These are phyloP conservation scores for Cyberlindnera misumaiensis DNA, from an alignment of 805 yeast genomes.

Conservation along the genomic window DNA sequence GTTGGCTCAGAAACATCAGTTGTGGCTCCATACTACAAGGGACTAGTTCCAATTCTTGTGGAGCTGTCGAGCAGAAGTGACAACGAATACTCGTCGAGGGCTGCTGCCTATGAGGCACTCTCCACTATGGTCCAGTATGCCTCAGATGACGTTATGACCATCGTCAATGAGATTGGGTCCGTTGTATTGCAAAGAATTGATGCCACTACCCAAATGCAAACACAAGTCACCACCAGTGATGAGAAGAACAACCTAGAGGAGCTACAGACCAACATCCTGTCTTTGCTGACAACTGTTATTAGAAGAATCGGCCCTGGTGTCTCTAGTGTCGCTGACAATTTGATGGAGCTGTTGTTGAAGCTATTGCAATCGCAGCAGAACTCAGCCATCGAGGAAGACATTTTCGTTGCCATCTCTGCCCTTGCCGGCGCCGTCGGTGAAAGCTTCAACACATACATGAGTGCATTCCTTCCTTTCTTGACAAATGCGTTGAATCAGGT, in stretches of 20 bases:
- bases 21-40: slow-evolving; percentile 67
- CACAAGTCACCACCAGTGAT: slow-evolving; percentile 57
- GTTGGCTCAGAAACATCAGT: slow-evolving; percentile 41
- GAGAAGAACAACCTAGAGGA: slow-evolving; percentile 78
- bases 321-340: slow-evolving; percentile 61
- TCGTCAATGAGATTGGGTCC: slow-evolving; percentile 66
- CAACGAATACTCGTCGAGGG: slow-evolving; percentile 82
- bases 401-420: slow-evolving; percentile 86
- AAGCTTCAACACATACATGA: slow-evolving; percentile 69
- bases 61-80: slow-evolving; percentile 65
- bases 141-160: slow-evolving; percentile 59
- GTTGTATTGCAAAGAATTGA: slow-evolving; percentile 71
- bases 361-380: slow-evolving; percentile 54
- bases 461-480: slow-evolving; percentile 76
- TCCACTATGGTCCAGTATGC: slow-evolving; percentile 74
- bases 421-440: slow-evolving; percentile 75
- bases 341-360: slow-evolving; percentile 78
- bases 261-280: slow-evolving; percentile 59
- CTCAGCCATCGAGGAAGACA: slow-evolving; percentile 87
- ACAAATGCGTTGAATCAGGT: slow-evolving; percentile 73
- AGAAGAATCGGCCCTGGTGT: slow-evolving; percentile 70
- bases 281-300: slow-evolving; percentile 21
- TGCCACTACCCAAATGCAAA: slow-evolving; percentile 53
- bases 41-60: slow-evolving; percentile 63
- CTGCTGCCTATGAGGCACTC: slow-evolving; percentile 95